These are phyloP conservation scores for Chytridium lagenaria DNA, from an alignment of 371 early-diverging fungal species.

Conservation along the genomic window DNA sequence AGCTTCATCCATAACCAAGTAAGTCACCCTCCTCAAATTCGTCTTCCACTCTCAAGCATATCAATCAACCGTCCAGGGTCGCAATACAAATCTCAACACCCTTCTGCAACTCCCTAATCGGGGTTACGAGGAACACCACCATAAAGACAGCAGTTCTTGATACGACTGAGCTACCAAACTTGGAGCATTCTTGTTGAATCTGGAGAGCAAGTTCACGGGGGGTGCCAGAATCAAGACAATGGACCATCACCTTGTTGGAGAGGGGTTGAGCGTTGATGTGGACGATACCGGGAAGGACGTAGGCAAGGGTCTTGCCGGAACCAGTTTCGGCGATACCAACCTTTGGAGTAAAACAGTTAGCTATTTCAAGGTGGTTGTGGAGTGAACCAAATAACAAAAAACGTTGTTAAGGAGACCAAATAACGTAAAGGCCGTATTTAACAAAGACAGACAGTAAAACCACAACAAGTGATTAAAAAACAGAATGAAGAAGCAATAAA, in stretches of 20 bases:
- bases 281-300: constrained; percentile 95
- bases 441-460: neutral
- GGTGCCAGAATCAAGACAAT: constrained; percentile 94
- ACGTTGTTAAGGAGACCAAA: too few relatives aligned
- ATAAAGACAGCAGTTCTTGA: constrained; percentile 94
- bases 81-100: constrained; percentile 99
- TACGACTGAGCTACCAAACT: constrained; percentile 87
- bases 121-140: constrained; percentile 97
- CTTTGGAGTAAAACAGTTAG: constrained; percentile 21
- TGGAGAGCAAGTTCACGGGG: constrained; percentile 95
- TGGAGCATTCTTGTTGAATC: constrained; percentile 91
- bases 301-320: constrained; percentile 98
- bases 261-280: constrained; percentile 98
- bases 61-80: constrained; percentile 99
- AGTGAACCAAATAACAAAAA: too few relatives aligned
- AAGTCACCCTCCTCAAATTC: constrained; percentile 95
- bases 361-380: too few relatives aligned
- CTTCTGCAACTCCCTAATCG: constrained; percentile 85
- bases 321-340: constrained; percentile 97
- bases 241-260: too few relatives aligned
- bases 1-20: constrained; percentile 95
- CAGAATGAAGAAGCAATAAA: neutral
- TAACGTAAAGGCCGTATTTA: too few relatives aligned
- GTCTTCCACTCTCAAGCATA: constrained; percentile 92
- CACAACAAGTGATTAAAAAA: neutral